A percentile compares a stretch with the other conserved stretches of the same genome.
These are phyloP conservation scores for Fusarium pseudocircinatum DNA, from an alignment of 2,329 filamentous ascomycete genomes.

Conservation along the genomic window DNA sequence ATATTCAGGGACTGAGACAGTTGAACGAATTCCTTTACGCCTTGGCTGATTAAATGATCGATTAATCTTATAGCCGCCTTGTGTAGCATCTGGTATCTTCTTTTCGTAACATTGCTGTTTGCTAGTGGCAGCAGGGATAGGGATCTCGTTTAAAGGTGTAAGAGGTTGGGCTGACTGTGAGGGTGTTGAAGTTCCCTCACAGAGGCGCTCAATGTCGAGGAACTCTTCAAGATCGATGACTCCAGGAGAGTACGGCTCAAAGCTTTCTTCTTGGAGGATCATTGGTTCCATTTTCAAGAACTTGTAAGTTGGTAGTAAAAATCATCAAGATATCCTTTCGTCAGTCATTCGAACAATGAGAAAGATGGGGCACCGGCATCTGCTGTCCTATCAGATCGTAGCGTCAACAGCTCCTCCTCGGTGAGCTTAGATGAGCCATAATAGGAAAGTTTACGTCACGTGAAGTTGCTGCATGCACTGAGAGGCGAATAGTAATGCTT, in stretches of 20 bases:
- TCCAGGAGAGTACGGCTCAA: neutral
- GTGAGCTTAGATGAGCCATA: conserved; percentile 20
- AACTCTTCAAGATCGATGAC: conserved; percentile 39
- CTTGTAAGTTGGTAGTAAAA: neutral
- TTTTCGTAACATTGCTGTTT: neutral
- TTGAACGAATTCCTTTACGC: conserved; percentile 6
- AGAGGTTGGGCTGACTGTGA: conserved; percentile 16
- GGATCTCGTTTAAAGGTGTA: conserved; percentile 17
- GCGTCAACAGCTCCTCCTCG: neutral
- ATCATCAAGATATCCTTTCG: conserved; percentile 3
- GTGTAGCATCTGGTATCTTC: neutral
- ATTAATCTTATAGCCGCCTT: neutral
- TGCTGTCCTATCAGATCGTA: neutral
- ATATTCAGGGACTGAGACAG: conserved; percentile 28
- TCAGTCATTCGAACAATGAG: conserved; percentile 11
- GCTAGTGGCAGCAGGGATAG: conserved; percentile 14
- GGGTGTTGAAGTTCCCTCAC: conserved; percentile 22
- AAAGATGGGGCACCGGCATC: neutral
- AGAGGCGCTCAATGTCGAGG: conserved; percentile 39
- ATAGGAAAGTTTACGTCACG: conserved; percentile 35
- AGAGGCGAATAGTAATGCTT: neutral
- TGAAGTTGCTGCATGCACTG: conserved; percentile 7
- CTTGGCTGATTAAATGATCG: neutral
- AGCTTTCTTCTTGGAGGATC: neutral
- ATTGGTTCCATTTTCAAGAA: conserved; percentile 3